phyloP scores from a whole-genome alignment of 1,284 basidiomycete genomes.

The Rhodotorula sp. region DNA sequence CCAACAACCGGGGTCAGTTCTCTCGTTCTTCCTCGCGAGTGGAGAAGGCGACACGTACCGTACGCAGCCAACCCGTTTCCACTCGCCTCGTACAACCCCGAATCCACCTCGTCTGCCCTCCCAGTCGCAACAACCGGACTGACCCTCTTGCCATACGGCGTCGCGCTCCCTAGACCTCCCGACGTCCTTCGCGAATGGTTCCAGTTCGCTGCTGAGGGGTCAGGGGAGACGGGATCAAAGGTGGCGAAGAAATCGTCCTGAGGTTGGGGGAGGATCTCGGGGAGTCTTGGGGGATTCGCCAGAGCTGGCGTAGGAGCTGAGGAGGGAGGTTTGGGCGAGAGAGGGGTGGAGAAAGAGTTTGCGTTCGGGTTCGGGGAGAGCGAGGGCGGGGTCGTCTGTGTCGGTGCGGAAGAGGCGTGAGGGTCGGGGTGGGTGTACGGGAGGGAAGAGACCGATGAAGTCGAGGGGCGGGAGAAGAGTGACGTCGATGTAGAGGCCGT shows the following conservation, averaged over 20 bases:
- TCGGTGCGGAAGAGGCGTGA: constrained; percentile 1
- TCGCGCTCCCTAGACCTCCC: constrained; percentile 8
- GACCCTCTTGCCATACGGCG: constrained; percentile 4
- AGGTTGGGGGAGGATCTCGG: constrained; percentile 14
- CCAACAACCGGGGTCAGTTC: not conserved
- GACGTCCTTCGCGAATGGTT: not conserved
- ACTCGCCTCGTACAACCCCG: not conserved
- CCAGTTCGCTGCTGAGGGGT: no score
- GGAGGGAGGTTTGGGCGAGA: not conserved
- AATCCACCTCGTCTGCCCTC: constrained; percentile 1
- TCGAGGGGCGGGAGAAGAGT: constrained; percentile 26
- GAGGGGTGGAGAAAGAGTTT: no score
- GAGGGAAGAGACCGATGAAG: constrained; percentile 23
- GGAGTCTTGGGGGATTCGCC: constrained; percentile 14
- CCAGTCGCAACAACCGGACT: constrained; percentile 3
- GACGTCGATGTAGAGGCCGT: constrained; percentile 24
- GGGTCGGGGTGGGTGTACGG: constrained; percentile 22
- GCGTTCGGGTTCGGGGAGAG: not conserved
- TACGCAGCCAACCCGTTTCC: not conserved
- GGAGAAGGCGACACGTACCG: not conserved
- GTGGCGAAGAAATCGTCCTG: constrained; percentile 35
- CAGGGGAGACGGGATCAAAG: not conserved
- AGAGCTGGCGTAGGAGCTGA: not conserved
- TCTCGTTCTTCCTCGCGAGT: no score
- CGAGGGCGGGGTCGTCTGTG: not conserved